Evolutionary conservation across 768 basidiomycete species (phyloP), one percentile per base, ranked within the genome.

Genomic region (Cytidiella melzeri): DNA sequence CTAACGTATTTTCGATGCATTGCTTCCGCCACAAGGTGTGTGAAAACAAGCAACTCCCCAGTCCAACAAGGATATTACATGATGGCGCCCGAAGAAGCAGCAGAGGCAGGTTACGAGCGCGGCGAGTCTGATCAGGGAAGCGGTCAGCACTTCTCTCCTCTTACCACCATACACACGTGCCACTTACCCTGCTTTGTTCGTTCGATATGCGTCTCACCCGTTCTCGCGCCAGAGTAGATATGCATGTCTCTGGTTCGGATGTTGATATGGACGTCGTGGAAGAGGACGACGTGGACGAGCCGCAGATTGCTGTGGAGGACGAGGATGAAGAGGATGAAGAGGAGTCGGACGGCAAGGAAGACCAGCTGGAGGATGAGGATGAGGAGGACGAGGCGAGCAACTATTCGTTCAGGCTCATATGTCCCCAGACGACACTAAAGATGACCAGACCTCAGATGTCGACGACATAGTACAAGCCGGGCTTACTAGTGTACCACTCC

Each of bases 231-330:
- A 47, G 24, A 38, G 37, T 50, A 48, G 49, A 51, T 28, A 55
- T 55, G 50, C 54, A 47, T 20, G 47, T 52, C 2, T 51, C 43
- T 3, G 50, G 46, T 23, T 36, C 24, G 4, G 54, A 55, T 4
- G 48, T 21, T 10, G 54, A 55, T 12, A 45, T 60, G 7, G 65
- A 52, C 11, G 43, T 41, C 5, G 50, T 27, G 28, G 50, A 49
- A 15, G 54, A 54, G 25, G 21, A 52, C 9, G 64, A 59, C 6
- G 69, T 69, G 23, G 63, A 62, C 12, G 67, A 68, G 4, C 67
- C 71, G 28, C 69, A 65, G 2, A 74, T 72, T 7, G 70, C 69
- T 55, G 70, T 65, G 19, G 63, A 68, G 5, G 69, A 67, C 38
- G 69, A 67, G 13, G 70, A 67, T 3, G 66, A 67, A 12, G 62